Conservation (phyloP, 2,329 filamentous ascomycete species). For the Pleoardoris graminearum region DNA sequence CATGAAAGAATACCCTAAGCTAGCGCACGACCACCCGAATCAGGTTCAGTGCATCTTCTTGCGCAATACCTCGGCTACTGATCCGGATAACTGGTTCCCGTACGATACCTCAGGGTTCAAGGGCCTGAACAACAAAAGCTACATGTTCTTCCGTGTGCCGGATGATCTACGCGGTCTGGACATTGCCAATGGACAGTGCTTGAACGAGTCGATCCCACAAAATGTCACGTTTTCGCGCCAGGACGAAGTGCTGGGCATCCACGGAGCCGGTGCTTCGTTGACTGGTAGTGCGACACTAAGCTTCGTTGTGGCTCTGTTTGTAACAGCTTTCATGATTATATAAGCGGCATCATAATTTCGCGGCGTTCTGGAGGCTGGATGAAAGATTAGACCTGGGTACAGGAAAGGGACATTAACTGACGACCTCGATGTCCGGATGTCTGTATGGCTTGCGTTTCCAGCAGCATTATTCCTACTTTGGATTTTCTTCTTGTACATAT, state of each 20-base stretch:
- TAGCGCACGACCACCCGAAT: constrained; percentile 67
- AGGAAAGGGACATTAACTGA: background rate
- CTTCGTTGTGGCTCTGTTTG: constrained; percentile 39
- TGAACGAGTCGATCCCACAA: constrained; percentile 66
- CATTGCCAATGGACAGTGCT: constrained; percentile 68
- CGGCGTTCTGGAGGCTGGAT: background rate
- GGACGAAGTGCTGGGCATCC: constrained; percentile 42
- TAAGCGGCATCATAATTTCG: constrained; percentile 15
- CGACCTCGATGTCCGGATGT: background rate
- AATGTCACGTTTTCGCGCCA: constrained; percentile 67
- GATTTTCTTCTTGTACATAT: background rate
- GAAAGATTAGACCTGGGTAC: too few relatives aligned
- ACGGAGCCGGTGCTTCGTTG: constrained; percentile 33
- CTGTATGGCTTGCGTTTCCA: background rate
- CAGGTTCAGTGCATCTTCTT: constrained; percentile 79
- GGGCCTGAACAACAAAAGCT: constrained; percentile 64
- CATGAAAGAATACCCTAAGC: constrained; percentile 65
- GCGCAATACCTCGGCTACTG: constrained; percentile 73
- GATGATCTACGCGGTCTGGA: constrained; percentile 70
- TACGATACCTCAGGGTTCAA: constrained; percentile 76
- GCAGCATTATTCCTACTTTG: background rate
- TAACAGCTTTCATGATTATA: constrained; percentile 29
- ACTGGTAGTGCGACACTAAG: constrained; percentile 36
- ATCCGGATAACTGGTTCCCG: constrained; percentile 68
- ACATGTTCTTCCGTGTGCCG: constrained; percentile 79